These are phyloP conservation scores for Lotmaria passim DNA, from an alignment of 208 protist species.

Conservation along the genomic window DNA sequence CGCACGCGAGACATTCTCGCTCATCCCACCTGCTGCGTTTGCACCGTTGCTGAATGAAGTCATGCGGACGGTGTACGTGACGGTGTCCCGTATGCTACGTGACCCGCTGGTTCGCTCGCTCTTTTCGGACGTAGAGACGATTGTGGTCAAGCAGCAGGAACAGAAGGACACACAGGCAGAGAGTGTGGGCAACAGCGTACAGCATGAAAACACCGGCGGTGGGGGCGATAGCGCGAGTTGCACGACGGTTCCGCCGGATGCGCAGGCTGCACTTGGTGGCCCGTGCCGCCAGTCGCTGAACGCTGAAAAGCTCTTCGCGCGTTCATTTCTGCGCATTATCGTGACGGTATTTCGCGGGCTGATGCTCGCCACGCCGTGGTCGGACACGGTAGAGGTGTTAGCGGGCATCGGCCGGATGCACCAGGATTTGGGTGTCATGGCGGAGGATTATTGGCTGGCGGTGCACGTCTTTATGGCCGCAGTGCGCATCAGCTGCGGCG, in stretches of 20 bases:
- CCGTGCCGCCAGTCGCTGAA: constrained; percentile 19
- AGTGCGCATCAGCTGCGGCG: constrained; percentile 61
- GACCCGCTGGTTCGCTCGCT: constrained; percentile 76
- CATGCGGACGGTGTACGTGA: constrained; percentile 73
- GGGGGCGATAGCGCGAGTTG: neutral
- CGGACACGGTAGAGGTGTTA: constrained; percentile 53
- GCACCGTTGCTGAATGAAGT: constrained; percentile 84
- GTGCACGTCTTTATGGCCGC: constrained; percentile 72
- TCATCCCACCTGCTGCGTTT: constrained; percentile 67
- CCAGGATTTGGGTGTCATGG: constrained; percentile 51
- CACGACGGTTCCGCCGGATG: constrained; percentile 17
- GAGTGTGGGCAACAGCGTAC: no score
- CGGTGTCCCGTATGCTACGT: constrained; percentile 50
- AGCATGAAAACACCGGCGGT: neutral
- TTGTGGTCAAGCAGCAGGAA: constrained; percentile 14
- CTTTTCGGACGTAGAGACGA: constrained; percentile 63
- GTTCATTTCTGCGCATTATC: constrained; percentile 77
- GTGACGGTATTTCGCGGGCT: constrained; percentile 70
- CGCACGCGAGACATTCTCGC: constrained; percentile 34
- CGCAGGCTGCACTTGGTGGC: constrained; percentile 29
- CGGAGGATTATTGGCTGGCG: constrained; percentile 82
- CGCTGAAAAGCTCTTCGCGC: constrained; percentile 67
- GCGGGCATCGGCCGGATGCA: constrained; percentile 62
- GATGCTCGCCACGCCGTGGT: constrained; percentile 47
- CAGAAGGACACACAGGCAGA: constrained; percentile 13